These are phyloP conservation scores for Calocybe gangraenosa DNA, from an alignment of 768 basidiomycete species.

Conservation along the genomic window DNA sequence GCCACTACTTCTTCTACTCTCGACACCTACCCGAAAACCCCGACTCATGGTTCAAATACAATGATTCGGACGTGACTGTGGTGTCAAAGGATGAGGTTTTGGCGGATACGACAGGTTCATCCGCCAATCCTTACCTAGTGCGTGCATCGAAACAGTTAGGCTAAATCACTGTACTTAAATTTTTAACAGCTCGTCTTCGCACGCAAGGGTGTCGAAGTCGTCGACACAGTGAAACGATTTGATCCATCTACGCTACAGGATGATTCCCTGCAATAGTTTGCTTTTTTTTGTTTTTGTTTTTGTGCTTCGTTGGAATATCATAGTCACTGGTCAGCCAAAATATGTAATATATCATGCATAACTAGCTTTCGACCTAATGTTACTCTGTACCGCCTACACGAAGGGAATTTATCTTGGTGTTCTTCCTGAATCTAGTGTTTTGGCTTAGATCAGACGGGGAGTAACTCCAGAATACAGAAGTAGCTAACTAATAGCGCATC, in stretches of 20 bases:
- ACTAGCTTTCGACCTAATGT: constrained; percentile 4
- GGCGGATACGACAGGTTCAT: constrained; percentile 85
- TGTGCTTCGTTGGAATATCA: constrained; percentile 10
- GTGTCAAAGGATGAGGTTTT: constrained; percentile 82
- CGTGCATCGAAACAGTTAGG: constrained; percentile 19
- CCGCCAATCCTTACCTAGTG: constrained; percentile 88
- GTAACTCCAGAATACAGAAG: too few species aligned
- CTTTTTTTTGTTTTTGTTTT: background rate
- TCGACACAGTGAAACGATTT: constrained; percentile 77
- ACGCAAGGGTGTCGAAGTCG: constrained; percentile 71
- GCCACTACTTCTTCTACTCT: constrained; percentile 96
- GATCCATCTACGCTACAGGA: constrained; percentile 27
- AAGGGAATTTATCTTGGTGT: constrained; percentile 9
- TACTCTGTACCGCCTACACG: background rate
- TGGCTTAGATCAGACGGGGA: too few species aligned
- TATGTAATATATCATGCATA: constrained; percentile 10
- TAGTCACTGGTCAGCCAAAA: constrained; percentile 4
- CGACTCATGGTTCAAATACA: constrained; percentile 95
- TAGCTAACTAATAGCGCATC: too few species aligned
- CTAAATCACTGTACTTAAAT: constrained; percentile 9
- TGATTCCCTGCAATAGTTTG: constrained; percentile 7
- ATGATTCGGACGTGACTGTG: constrained; percentile 81
- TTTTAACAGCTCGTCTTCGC: constrained; percentile 71
- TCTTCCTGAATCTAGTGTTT: too few species aligned
- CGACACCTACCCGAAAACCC: constrained; percentile 76